phyloP scores from a whole-genome alignment of 768 basidiomycete species.

The Serendipita sp. region DNA sequence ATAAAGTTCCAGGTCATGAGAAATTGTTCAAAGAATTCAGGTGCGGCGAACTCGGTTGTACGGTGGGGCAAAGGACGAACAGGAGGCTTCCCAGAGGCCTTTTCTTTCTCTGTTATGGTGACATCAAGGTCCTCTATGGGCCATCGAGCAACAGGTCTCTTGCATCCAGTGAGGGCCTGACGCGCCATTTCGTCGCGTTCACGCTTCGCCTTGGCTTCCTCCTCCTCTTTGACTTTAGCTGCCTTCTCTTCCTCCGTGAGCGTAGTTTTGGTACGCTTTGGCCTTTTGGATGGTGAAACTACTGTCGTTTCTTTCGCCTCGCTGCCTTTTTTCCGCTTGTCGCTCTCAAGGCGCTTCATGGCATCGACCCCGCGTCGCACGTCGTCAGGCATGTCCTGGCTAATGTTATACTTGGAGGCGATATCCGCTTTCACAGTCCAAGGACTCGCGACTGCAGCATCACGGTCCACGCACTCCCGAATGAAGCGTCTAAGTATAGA shows the following conservation, averaged over 20 bases:
- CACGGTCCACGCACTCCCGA: conserved; percentile 86
- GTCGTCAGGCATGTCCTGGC: conserved; percentile 73
- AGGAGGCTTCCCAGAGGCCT: conserved; percentile 56
- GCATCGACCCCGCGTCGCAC: conserved; percentile 62
- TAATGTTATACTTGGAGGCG: conserved; percentile 72
- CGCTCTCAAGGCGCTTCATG: conserved; percentile 75
- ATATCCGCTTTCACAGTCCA: conserved; percentile 88
- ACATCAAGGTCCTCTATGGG: conserved; percentile 88
- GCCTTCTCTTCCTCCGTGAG: conserved; percentile 39
- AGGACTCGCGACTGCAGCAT: conserved; percentile 81
- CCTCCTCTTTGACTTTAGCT: conserved; percentile 34
- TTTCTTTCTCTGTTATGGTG: conserved; percentile 63
- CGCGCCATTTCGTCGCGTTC: conserved; percentile 26
- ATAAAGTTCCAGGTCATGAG: conserved; percentile 90
- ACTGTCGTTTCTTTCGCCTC: conserved; percentile 29
- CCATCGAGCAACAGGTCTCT: conserved; percentile 25
- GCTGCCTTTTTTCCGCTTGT: conserved; percentile 80
- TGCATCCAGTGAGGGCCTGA: conserved; percentile 2
- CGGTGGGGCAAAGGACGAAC: conserved; percentile 41
- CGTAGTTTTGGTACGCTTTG: conserved; percentile 32
- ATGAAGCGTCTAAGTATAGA: conserved; percentile 94
- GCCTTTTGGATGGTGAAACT: conserved; percentile 28
- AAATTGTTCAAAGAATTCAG: conserved; percentile 58
- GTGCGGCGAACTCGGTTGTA: conserved; percentile 42
- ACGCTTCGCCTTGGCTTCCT: conserved; percentile 33